Percentiles rank a stretch among this genome's conserved stretches.
phyloP scores from a whole-genome alignment of 2,329 filamentous ascomycete species.

The Ambrosiella cleistominuta region DNA sequence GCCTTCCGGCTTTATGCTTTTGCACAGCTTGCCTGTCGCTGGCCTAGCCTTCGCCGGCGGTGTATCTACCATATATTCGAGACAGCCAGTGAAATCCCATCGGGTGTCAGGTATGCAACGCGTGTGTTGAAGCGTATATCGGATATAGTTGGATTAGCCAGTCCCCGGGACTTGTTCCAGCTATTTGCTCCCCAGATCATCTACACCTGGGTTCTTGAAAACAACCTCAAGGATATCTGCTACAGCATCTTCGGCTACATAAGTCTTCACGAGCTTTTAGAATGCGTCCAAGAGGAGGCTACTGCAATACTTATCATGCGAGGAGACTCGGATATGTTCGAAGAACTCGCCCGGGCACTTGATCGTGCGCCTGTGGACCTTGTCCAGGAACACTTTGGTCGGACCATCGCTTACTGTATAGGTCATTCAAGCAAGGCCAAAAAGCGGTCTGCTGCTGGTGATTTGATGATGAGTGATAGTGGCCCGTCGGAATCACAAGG shows the following conservation, averaged over 20 bases:
- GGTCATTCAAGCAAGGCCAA: slow-evolving; percentile 20
- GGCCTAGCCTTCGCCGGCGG: slow-evolving; percentile 71
- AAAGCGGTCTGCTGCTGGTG: slow-evolving; percentile 1
- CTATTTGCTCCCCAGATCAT: slow-evolving; percentile 79
- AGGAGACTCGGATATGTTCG: slow-evolving; percentile 45
- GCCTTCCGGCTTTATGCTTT: slow-evolving; percentile 65
- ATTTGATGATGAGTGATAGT: not conserved
- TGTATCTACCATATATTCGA: slow-evolving; percentile 93
- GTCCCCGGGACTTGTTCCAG: slow-evolving; percentile 54
- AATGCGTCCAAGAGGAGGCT: slow-evolving; percentile 57
- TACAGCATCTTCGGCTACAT: slow-evolving; percentile 70
- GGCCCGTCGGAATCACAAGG: not conserved
- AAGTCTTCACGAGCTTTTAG: slow-evolving; percentile 49
- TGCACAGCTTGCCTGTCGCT: slow-evolving; percentile 58
- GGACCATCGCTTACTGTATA: slow-evolving; percentile 67
- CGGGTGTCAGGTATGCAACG: slow-evolving; percentile 51
- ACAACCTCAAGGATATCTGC: slow-evolving; percentile 54
- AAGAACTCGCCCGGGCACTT: slow-evolving; percentile 42
- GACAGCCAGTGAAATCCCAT: slow-evolving; percentile 32
- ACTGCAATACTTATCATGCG: slow-evolving; percentile 71
- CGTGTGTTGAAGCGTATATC: slow-evolving; percentile 54
- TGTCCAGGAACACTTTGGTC: slow-evolving; percentile 53
- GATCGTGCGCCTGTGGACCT: slow-evolving; percentile 36
- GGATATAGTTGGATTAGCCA: slow-evolving; percentile 41
- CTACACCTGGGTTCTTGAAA: slow-evolving; percentile 69